These are phyloP conservation scores for Leishmania guyanensis DNA, from an alignment of 208 protist species.

Conservation along the genomic window DNA sequence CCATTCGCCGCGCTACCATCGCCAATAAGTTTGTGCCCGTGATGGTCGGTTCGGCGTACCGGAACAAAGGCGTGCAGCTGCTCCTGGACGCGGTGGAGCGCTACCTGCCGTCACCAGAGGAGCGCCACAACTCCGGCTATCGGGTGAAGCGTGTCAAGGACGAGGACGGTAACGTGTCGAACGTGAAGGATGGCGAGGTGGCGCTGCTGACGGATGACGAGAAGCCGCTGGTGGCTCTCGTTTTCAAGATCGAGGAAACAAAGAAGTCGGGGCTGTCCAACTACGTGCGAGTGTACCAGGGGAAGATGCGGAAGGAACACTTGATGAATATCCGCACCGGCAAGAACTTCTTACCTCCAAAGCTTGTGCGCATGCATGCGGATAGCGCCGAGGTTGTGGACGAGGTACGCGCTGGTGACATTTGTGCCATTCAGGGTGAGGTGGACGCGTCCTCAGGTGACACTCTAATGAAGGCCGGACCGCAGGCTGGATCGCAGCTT, in stretches of 20 bases:
- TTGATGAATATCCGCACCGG: constrained; percentile 86
- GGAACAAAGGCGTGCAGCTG: constrained; percentile 99
- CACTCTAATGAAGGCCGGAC: constrained; percentile 91
- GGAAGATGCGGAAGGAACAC: constrained; percentile 93
- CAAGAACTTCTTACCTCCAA: constrained; percentile 92
- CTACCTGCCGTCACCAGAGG: constrained; percentile 96
- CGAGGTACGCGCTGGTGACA: constrained; percentile 96
- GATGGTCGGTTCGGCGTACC: constrained; percentile 97
- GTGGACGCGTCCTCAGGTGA: constrained; percentile 98
- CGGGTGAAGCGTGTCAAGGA: constrained; percentile 85
- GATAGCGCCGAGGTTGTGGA: constrained; percentile 96
- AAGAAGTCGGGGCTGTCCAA: constrained; percentile 97
- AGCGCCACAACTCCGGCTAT: constrained; percentile 89
- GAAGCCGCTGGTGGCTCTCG: constrained; percentile 94
- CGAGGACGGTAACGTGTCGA: constrained; percentile 78
- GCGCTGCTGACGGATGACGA: constrained; percentile 86
- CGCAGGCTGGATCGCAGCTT: constrained; percentile 59
- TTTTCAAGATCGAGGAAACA: constrained; percentile 99
- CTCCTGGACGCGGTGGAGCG: constrained; percentile 97
- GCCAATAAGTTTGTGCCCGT: constrained; percentile 97
- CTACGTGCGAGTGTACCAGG: constrained; percentile 99
- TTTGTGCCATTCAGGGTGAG: constrained; percentile 98
- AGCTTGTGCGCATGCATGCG: constrained; percentile 98
- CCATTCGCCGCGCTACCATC: constrained; percentile 94
- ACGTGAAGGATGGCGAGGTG: constrained; percentile 80